Evolutionary conservation across 495 filamentous ascomycete genomes (phyloP), one percentile per base, ranked within the genome.

Genomic region (Neurospora sp.): DNA sequence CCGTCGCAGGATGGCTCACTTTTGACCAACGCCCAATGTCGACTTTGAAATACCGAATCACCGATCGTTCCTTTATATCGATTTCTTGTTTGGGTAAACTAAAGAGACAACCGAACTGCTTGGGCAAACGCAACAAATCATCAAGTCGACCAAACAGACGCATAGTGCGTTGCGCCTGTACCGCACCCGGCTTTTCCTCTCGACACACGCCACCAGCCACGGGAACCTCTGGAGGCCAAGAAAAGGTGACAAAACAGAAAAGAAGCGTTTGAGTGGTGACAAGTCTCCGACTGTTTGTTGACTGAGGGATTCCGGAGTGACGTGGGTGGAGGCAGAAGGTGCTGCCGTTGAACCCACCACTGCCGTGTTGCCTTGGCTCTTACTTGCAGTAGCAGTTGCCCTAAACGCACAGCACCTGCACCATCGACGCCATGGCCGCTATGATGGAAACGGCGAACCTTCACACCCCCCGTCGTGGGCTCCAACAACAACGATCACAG

Each of bases 361-460:
- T 53, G 45, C 45, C 45, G 45, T 48, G 8, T 44, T 44, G 41
- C 41, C 16, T 44, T 44, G 41, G 45, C 45, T 53, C 35, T 16
- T 37, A 17, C 53, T 65, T 65, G 53, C 53, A 65, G 53, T 37
- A 65, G 27, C 53, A 31, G 27, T 12, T 12, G 53, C 53, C 27
- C 53, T 61, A 35, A 61, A 61, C 53, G 27, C 53, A 65, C 6
- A 35, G 53, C 53, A 65, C 53, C 53, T 61, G 12, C 53, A 61
- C 22, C 53, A 14, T 61, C 53, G 22, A 61, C 53, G 53, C 53
- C 22, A 61, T 61, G 44, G 35, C 70, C 70, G 68, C 53, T 74
- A 81, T 82, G 78, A 81, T 80, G 79, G 79, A 81, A 72, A 72
- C 79, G 22, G 78, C 77, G 40, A 80, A 76, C 68, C 77, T 72